Evolutionary conservation across 2,329 filamentous ascomycete species (phyloP), one percentile per base, ranked within the genome.

Genomic region (Fusarium torulosum): DNA sequence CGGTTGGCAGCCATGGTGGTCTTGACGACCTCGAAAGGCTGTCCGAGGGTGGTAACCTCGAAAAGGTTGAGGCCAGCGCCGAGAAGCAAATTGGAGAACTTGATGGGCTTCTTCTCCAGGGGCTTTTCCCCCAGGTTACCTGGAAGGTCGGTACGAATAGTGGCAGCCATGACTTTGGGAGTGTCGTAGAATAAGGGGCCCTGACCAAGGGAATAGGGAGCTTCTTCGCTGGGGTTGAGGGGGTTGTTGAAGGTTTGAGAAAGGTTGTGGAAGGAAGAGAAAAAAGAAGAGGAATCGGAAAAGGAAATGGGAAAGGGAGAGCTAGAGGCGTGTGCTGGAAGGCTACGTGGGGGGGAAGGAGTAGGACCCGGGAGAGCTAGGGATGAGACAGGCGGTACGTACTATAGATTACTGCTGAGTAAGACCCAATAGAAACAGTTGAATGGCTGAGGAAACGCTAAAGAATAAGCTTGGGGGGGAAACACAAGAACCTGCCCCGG

Each of bases 1-100:
- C 96, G 91, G 84, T 99, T 96, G 74, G 96, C 96, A 77, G 96
- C 96, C 93, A 99, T 98, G 81, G 96, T 98, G 77, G 96, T 99
- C 92, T 99, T 99, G 86, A 92, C 88, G 82, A 99, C 96, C 87
- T 99, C 96, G 81, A 99, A 88, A 73, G 96, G 96, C 88, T 96
- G 86, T 72, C 84, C 83, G 70, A 86, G 80, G 60, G 85, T 86
- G 69, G 85, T 88, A 78, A 91, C 85, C 89, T 97, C 94, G 81
- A 97, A 97, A 88, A 97, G 85, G 87, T 97, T 97, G 83, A 97
- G 88, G 75, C 94, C 93, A 78, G 93, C 92, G 78, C 94, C 94
- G 76, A 97, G 89, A 77, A 99, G 86, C 88, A 99, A 82, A 85
- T 99, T 99, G 86, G 94, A 97, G 88, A 98, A 98, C 89, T 97